Evolutionary conservation across 805 yeast genomes (phyloP), one percentile per base, ranked within the genome.

Genomic region (Tetrapisispora phaffii): DNA sequence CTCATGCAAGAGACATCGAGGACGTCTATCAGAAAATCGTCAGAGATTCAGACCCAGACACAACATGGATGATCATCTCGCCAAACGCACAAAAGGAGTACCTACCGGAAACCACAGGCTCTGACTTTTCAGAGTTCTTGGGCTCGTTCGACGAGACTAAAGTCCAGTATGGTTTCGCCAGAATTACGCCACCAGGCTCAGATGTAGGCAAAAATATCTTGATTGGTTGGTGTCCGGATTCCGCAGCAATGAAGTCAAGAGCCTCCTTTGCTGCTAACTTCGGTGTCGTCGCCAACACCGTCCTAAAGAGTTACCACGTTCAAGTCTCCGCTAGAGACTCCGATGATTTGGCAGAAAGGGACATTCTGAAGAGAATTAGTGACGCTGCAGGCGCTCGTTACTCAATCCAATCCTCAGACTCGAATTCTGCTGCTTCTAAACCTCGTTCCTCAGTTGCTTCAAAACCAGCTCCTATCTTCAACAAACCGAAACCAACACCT

Each of bases 211-310:
- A 93, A 70, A 72, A 85, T 52, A 75, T 90, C 28, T 70, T 93
- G 40, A 72, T 93, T 33, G 97, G 97, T 42, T 90, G 96, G 96
- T 85, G 95, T 68, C 98, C 98, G 7, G 97, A 93, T 64, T 85
- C 90, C 46, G 89, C 95, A 20, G 95, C 97, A 51, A 73, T 71
- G 59, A 83, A 80, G 59, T 72, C 82, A 23, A 76, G 87, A 55
- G 75, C 85, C 39, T 80, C 88, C 1, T 85, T 80, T 66, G 88
- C 90, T 23, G 68, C 78, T 48, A 85, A 84, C 63, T 80, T 83
- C 53, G 87, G 85, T 34, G 85, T 80, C 34, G 84, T 85, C 19
- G 77, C 88, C 23, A 60, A 61, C 41, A 78, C 73, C 47, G 70
- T 78, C 19, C 72, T 85, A 57, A 73, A 73, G 53, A 95, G 95